phyloP scores from a whole-genome alignment of 805 yeast genomes.

The Ogataea saltuana region DNA sequence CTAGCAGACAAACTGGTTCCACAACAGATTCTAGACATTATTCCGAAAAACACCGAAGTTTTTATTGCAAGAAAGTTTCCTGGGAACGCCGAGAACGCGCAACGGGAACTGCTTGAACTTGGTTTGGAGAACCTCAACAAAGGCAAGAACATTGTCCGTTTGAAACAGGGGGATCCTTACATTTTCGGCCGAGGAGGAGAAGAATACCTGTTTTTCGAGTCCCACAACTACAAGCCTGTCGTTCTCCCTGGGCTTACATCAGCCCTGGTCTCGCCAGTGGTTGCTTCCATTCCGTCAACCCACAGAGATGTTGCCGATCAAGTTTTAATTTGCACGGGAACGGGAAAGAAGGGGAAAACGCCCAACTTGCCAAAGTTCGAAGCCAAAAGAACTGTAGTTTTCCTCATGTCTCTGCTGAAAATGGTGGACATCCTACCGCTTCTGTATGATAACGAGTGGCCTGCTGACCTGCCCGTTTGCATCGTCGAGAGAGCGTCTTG shows the following conservation, averaged over 20 bases:
- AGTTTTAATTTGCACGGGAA: slow-evolving; percentile 90
- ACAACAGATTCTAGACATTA: slow-evolving; percentile 74
- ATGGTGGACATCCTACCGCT: slow-evolving; percentile 54
- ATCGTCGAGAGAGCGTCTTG: slow-evolving; percentile 91
- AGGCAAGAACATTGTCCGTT: slow-evolving; percentile 80
- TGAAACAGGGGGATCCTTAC: slow-evolving; percentile 97
- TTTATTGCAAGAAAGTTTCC: slow-evolving; percentile 94
- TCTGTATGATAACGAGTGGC: slow-evolving; percentile 59
- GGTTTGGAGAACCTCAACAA: slow-evolving; percentile 64
- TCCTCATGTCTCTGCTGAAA: slow-evolving; percentile 88
- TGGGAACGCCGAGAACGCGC: slow-evolving; percentile 94
- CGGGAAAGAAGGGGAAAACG: slow-evolving; percentile 82
- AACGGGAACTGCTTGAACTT: slow-evolving; percentile 71
- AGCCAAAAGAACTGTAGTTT: slow-evolving; percentile 74
- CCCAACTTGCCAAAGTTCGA: slow-evolving; percentile 79
- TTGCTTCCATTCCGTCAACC: slow-evolving; percentile 84
- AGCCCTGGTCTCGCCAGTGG: slow-evolving; percentile 83
- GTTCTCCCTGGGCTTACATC: slow-evolving; percentile 90
- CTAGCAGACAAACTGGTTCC: slow-evolving; percentile 94
- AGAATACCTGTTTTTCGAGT: slow-evolving; percentile 68
- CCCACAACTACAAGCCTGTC: slow-evolving; percentile 66
- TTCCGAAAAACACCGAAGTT: slow-evolving; percentile 73
- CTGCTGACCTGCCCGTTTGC: slow-evolving; percentile 70
- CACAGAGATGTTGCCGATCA: slow-evolving; percentile 93
- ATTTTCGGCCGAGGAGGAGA: slow-evolving; percentile 97